Conservation (phyloP, 495 filamentous ascomycete species). For the Aspergillus campestris region DNA sequence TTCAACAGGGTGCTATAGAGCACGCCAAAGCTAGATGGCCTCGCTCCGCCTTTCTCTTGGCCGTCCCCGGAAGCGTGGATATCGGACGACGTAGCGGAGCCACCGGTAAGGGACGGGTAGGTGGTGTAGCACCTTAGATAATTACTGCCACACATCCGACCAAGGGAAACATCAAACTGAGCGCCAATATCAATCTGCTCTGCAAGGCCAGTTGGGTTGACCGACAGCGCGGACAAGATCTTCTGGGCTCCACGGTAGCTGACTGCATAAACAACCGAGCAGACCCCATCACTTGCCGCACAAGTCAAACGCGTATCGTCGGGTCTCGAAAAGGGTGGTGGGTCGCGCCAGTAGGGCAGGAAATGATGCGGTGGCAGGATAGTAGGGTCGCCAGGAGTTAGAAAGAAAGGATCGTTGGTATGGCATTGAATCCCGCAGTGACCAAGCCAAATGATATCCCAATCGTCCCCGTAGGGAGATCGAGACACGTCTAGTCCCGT, state of each 20-base stretch:
- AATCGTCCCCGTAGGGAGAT: slow-evolving; percentile 48
- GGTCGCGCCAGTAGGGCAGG: slow-evolving; percentile 13
- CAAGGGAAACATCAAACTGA: slow-evolving; percentile 42
- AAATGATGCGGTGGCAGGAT: slow-evolving; percentile 12
- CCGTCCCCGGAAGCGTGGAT: slow-evolving; percentile 26
- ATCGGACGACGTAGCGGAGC: slow-evolving; percentile 37
- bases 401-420: slow-evolving; percentile 8
- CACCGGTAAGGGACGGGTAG: slow-evolving; percentile 39
- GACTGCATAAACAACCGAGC: slow-evolving; percentile 46
- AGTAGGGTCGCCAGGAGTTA: slow-evolving; percentile 15
- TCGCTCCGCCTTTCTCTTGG: neutral
- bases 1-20: slow-evolving; percentile 44
- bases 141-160: slow-evolving; percentile 35
- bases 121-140: slow-evolving; percentile 37
- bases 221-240: slow-evolving; percentile 37
- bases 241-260: slow-evolving; percentile 43
- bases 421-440: slow-evolving; percentile 31
- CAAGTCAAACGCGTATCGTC: slow-evolving; percentile 41
- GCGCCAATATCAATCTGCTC: slow-evolving; percentile 19
- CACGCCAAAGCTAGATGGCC: slow-evolving; percentile 14
- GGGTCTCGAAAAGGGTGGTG: slow-evolving; percentile 13
- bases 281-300: slow-evolving; percentile 37
- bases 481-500: slow-evolving; percentile 6
- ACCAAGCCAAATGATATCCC: slow-evolving; percentile 49
- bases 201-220: slow-evolving; percentile 23